Evolutionary conservation across 2,329 filamentous ascomycete genomes (phyloP), one percentile per base, ranked within the genome.

Genomic region (Neobulgaria alba): DNA sequence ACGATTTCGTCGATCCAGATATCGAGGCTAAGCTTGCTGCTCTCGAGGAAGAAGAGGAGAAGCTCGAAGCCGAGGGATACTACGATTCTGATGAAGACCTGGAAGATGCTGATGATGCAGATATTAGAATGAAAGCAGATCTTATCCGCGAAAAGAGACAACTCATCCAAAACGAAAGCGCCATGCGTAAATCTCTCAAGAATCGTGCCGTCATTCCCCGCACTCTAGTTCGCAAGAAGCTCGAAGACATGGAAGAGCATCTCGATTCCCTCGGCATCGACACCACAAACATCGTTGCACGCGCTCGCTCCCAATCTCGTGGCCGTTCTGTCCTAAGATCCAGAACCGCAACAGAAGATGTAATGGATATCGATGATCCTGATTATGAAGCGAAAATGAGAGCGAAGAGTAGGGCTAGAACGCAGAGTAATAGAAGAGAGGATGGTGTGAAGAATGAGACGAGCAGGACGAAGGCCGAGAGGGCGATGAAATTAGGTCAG

Each of bases 151-250:
- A 95, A 72, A 95, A 96, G 78, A 82, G 87, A 55, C 76, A 82
- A 49, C 72, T 95, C 48, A 92, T 96, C 67, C 80, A 85, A 61
- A 96, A 96, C 66, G 92, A 94, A 57, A 85, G 87, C 49, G 85
- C 85, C 68, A 88, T 94, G 82, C 85, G 87, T 67, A 96, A 95
- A 73, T 83, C 82, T 31, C 79, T 98, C 62, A 96, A 98, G 82
- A 98, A 98, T 72, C 79, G 88, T 54, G 90, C 92, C 47, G 76
- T 90, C 54, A 93, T 98, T 50, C 93, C 92, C 17, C 81, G 92
- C 58, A 84, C 81, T 54, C 75, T 79, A 53, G 79, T 82, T 61
- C 77, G 86, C 62, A 87, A 89, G 70, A 82, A 85, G 47, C 72
- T 95, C 38, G 84, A 85, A 16, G 80, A 93, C 63, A 86, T 96